phyloP scores from a whole-genome alignment of 2,329 filamentous ascomycete species.

The Aspergillus udagawae region DNA sequence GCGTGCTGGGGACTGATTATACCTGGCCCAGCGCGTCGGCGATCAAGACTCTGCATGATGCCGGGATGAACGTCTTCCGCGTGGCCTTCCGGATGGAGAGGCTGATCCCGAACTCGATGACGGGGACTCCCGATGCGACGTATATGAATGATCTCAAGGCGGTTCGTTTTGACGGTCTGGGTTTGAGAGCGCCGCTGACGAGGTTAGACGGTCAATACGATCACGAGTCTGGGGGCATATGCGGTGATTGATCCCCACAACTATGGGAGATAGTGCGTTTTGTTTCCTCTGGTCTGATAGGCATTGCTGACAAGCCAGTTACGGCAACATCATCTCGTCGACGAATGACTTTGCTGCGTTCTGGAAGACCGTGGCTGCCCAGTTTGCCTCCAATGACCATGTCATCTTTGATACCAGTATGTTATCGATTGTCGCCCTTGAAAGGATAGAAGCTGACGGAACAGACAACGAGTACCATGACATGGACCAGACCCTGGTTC shows the following conservation, averaged over 20 bases:
- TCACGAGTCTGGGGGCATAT: constrained; percentile 47
- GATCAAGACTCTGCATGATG: constrained; percentile 48
- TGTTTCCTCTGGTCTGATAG: not conserved
- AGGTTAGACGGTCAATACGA: constrained; percentile 29
- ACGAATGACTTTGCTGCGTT: constrained; percentile 53
- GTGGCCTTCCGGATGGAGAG: constrained; percentile 56
- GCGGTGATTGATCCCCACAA: constrained; percentile 60
- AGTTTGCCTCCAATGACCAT: constrained; percentile 51
- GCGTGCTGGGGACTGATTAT: constrained; percentile 55
- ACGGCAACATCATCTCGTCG: constrained; percentile 31
- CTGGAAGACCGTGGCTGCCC: constrained; percentile 54
- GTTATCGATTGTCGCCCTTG: no score
- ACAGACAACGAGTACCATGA: constrained; percentile 61
- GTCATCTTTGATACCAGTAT: constrained; percentile 61
- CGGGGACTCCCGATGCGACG: constrained; percentile 37
- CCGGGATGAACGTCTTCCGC: constrained; percentile 58
- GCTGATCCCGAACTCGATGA: constrained; percentile 44
- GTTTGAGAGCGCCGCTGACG: not conserved
- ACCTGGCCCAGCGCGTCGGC: constrained; percentile 55
- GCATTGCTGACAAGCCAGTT: not conserved
- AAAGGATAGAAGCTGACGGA: constrained; percentile 1
- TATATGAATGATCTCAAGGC: constrained; percentile 42
- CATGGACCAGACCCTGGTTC: constrained; percentile 57
- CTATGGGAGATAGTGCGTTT: constrained; percentile 44
- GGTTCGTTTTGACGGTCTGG: constrained; percentile 6